Evolutionary conservation across 2,329 filamentous ascomycete species (phyloP).

Genomic region (Cladosporium phlei): DNA sequence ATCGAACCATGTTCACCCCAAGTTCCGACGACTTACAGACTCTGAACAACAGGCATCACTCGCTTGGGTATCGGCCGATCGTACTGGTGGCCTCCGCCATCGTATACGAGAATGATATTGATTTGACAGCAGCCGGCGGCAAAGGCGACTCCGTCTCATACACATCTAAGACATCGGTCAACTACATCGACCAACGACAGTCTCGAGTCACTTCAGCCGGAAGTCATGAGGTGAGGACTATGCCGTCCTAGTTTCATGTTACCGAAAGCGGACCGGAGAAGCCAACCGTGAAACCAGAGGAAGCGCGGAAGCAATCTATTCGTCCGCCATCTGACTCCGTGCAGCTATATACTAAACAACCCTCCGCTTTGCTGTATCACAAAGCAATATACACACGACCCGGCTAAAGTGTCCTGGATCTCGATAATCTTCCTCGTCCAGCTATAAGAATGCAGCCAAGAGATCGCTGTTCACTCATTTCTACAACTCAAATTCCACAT

Average conservation of each 20-base stretch:
- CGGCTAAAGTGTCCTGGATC: neutral
- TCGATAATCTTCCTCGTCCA: neutral
- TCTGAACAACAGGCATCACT: too few relatives aligned
- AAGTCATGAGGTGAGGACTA: neutral
- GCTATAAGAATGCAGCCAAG: neutral
- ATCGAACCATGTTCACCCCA: too few relatives aligned
- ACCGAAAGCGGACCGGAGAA: neutral
- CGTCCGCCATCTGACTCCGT: neutral
- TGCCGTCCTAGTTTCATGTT: neutral
- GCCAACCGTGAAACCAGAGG: neutral
- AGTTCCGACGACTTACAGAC: too few relatives aligned
- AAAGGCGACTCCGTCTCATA: neutral
- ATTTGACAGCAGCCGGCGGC: neutral
- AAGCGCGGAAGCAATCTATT: constrained; percentile 1
- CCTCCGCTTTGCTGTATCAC: neutral
- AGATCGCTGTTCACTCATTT: neutral
- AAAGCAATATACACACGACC: neutral
- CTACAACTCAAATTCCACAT: neutral
- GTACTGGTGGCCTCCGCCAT: neutral
- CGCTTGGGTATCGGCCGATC: too few relatives aligned
- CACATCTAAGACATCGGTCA: neutral
- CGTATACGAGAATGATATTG: neutral
- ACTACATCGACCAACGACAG: neutral
- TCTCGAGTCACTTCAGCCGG: neutral
- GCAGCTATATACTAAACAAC: constrained; percentile 5